A percentile compares a stretch with the other conserved stretches of the same genome.
Evolutionary conservation across 305 asterid species (phyloP).

Genomic region (Striga hermonthica): DNA sequence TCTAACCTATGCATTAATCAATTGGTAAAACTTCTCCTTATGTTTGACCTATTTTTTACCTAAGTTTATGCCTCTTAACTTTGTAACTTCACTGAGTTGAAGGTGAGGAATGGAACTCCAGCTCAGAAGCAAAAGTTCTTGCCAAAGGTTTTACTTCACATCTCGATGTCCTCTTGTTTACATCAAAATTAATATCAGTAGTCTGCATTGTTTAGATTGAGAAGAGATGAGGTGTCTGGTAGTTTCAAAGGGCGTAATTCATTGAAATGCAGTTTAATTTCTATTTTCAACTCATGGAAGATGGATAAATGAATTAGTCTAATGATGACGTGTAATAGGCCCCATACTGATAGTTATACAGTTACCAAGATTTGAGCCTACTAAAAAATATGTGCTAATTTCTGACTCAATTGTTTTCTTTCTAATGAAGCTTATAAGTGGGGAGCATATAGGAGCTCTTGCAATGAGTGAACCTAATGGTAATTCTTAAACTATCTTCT

Average conservation of each 20-base stretch:
- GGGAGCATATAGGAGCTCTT: slow-evolving; percentile 99
- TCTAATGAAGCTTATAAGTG: slow-evolving; percentile 75
- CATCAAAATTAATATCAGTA: slow-evolving; percentile 15
- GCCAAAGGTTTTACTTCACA: slow-evolving; percentile 64
- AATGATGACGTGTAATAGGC: neutral
- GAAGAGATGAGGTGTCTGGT: slow-evolving; percentile 6
- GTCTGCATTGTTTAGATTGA: slow-evolving; percentile 13
- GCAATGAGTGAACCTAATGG: slow-evolving; percentile 99
- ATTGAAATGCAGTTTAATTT: slow-evolving; percentile 6
- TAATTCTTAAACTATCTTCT: slow-evolving; percentile 36
- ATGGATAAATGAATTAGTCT: slow-evolving; percentile 5
- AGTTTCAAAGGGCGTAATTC: slow-evolving; percentile 8
- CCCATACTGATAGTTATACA: neutral
- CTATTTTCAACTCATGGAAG: slow-evolving; percentile 4
- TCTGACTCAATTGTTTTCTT: slow-evolving; percentile 30
- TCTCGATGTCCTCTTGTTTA: slow-evolving; percentile 25
- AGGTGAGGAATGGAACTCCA: slow-evolving; percentile 90
- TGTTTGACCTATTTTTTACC: slow-evolving; percentile 22
- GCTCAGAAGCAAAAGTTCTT: slow-evolving; percentile 86
- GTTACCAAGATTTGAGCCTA: no score
- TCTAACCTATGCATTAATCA: slow-evolving; percentile 92
- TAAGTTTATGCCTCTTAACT: slow-evolving; percentile 27
- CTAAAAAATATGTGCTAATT: slow-evolving; percentile 27
- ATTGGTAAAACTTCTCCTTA: slow-evolving; percentile 57
- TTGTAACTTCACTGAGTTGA: slow-evolving; percentile 36